Conservation (phyloP, 2,329 filamentous ascomycete species). For the Pleochaeta shiraiana region DNA sequence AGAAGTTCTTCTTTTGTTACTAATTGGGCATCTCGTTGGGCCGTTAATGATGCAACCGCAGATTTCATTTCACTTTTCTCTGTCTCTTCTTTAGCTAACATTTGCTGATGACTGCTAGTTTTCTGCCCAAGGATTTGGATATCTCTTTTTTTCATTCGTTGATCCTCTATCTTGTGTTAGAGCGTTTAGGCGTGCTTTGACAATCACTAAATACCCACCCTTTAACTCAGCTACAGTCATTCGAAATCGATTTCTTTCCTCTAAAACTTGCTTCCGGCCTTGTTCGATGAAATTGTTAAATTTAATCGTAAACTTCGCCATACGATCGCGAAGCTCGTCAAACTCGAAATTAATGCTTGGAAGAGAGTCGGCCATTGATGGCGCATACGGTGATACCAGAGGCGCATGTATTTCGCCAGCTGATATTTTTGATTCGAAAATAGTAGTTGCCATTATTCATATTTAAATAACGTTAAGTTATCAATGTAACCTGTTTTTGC, state of each 20-base stretch:
- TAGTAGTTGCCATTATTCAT: conserved; percentile 26
- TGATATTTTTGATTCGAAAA: conserved; percentile 51
- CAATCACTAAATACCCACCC: no score
- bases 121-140: conserved; percentile 66
- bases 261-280: conserved; percentile 68
- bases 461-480: no score
- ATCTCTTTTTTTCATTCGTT: conserved; percentile 71
- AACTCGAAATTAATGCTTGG: conserved; percentile 91
- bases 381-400: conserved; percentile 32
- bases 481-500: no score
- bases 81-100: conserved; percentile 51
- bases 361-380: conserved; percentile 54
- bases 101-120: conserved; percentile 47
- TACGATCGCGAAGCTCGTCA: conserved; percentile 83
- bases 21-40: conserved; percentile 38
- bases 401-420: conserved; percentile 27
- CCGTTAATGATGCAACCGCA: conserved; percentile 33
- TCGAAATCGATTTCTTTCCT: conserved; percentile 86
- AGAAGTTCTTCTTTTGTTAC: conserved; percentile 33
- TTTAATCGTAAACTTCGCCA: conserved; percentile 73
- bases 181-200: no score
- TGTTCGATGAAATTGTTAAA: conserved; percentile 93
- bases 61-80: conserved; percentile 56
- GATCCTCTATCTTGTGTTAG: conserved; percentile 44
- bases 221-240: conserved; percentile 77